Evolutionary conservation across 2,329 filamentous ascomycete genomes (phyloP).

Genomic region (Truncatella angustata): DNA sequence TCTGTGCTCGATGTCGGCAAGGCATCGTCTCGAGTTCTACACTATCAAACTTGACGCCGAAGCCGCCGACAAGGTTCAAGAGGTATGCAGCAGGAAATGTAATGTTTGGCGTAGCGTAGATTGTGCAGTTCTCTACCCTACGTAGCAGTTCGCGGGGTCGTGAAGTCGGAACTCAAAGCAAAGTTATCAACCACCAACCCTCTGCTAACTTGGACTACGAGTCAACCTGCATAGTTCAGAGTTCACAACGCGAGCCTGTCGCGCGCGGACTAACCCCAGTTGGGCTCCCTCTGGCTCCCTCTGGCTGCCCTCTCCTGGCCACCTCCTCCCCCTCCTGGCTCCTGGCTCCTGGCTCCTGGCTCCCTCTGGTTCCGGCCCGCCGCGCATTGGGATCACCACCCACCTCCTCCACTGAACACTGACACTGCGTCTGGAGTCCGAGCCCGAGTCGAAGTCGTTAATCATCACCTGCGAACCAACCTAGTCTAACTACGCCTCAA

Average conservation of each 20-base stretch:
- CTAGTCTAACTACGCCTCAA: background rate
- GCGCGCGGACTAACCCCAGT: background rate
- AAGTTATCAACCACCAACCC: no score
- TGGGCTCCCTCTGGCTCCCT: background rate
- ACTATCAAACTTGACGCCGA: no score
- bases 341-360: slow-evolving; percentile 37
- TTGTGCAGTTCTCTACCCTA: background rate
- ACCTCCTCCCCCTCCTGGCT: slow-evolving; percentile 17
- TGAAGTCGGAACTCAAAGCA: background rate
- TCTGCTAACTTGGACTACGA: background rate
- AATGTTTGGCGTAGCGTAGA: no score
- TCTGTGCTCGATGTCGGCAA: no score
- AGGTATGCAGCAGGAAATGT: background rate
- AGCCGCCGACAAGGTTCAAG: background rate
- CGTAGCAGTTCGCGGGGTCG: background rate
- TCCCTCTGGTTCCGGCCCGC: background rate
- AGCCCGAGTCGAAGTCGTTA: no score
- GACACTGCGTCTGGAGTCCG: no score
- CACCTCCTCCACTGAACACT: no score
- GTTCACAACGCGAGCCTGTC: background rate
- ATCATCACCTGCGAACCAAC: background rate
- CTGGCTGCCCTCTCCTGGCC: background rate
- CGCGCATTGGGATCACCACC: background rate
- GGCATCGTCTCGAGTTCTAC: no score
- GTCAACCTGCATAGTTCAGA: background rate